A percentile compares a stretch with the other conserved stretches of the same genome.
These are phyloP conservation scores for Trametes pubescens DNA, from an alignment of 1,284 basidiomycete species.

Conservation along the genomic window DNA sequence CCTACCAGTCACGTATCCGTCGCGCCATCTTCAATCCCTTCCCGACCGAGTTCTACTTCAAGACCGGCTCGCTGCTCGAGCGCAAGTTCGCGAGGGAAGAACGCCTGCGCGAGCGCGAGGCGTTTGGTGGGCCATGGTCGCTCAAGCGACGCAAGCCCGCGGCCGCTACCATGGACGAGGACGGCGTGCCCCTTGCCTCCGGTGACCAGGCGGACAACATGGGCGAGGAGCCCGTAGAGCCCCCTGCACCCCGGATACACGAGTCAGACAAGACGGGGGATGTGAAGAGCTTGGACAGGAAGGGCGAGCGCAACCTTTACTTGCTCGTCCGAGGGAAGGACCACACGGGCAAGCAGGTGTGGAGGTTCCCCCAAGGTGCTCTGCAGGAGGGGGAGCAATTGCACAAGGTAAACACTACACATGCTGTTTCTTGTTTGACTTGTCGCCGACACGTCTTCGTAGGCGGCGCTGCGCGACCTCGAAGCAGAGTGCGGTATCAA, in stretches of 20 bases:
- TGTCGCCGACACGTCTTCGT: neutral
- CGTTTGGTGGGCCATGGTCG: constrained; percentile 61
- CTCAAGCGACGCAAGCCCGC: constrained; percentile 26
- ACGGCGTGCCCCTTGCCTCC: constrained; percentile 47
- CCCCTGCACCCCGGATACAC: constrained; percentile 56
- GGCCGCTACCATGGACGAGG: constrained; percentile 52
- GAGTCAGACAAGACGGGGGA: constrained; percentile 70
- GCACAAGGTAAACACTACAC: constrained; percentile 61
- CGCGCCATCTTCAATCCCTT: constrained; percentile 91
- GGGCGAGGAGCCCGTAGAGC: constrained; percentile 60
- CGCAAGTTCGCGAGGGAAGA: constrained; percentile 83
- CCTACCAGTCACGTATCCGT: constrained; percentile 86
- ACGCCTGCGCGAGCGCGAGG: constrained; percentile 69
- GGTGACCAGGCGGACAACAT: constrained; percentile 54
- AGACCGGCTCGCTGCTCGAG: constrained; percentile 88
- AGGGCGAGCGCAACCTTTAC: constrained; percentile 87
- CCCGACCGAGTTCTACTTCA: constrained; percentile 94
- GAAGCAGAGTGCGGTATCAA: constrained; percentile 70
- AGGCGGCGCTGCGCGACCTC: constrained; percentile 78
- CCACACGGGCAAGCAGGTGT: constrained; percentile 60
- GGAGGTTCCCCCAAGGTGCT: constrained; percentile 84
- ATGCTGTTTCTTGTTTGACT: no score
- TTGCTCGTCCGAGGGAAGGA: constrained; percentile 71
- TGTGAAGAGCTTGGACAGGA: constrained; percentile 81
- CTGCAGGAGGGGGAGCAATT: constrained; percentile 71